Evolutionary conservation across 352 stramenopile species (phyloP).

Genomic region (Pythium sp.): DNA sequence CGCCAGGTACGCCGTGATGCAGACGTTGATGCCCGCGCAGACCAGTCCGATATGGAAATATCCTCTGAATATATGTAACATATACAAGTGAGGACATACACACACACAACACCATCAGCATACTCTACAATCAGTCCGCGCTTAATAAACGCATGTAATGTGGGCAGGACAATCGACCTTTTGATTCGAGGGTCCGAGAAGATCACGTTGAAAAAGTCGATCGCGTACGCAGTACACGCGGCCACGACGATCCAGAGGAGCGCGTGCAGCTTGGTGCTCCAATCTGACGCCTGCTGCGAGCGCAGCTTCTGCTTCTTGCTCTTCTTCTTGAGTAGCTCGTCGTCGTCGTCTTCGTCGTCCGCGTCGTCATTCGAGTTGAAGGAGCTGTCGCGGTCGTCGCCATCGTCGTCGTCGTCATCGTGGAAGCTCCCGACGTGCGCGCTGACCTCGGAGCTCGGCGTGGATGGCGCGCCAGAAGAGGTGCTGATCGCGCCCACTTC

Average conservation of each 20-base stretch:
- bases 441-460: constrained; percentile 20
- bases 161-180: constrained; percentile 22
- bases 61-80: constrained; percentile 32
- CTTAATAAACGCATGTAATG: no score
- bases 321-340: constrained; percentile 30
- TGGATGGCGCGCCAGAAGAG: neutral
- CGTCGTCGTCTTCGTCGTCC: constrained; percentile 28
- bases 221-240: constrained; percentile 46
- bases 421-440: constrained; percentile 26
- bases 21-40: constrained; percentile 79
- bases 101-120: neutral
- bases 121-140: neutral
- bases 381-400: constrained; percentile 27
- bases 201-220: constrained; percentile 73
- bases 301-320: constrained; percentile 22
- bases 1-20: constrained; percentile 85
- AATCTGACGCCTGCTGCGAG: constrained; percentile 44
- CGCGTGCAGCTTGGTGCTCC: constrained; percentile 76
- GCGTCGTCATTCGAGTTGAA: constrained; percentile 19
- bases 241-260: constrained; percentile 68
- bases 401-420: constrained; percentile 33
- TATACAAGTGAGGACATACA: neutral
- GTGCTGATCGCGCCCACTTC: constrained; percentile 17
- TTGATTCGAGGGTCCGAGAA: constrained; percentile 58
- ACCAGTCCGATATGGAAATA: constrained; percentile 81